Percentiles rank a stretch among this genome's conserved stretches.
These are phyloP conservation scores for Aspergillus baeticus DNA, from an alignment of 495 filamentous ascomycete species.

Conservation along the genomic window DNA sequence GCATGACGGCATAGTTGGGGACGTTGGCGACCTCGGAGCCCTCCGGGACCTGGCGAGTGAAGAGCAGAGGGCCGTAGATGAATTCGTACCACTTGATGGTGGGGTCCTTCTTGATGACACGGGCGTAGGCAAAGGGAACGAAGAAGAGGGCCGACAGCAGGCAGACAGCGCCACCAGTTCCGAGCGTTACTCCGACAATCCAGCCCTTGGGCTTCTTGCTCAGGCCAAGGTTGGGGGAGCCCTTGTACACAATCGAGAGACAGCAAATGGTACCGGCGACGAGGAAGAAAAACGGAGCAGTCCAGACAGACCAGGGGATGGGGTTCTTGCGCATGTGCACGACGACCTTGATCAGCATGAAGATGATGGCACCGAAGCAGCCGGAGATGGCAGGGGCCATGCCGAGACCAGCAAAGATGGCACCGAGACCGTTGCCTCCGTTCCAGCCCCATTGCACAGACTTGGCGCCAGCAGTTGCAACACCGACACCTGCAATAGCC, in stretches of 20 bases:
- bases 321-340: constrained; percentile 59
- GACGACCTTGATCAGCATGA: constrained; percentile 58
- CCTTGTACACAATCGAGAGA: constrained; percentile 64
- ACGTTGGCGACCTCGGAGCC: constrained; percentile 45
- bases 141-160: constrained; percentile 58
- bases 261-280: constrained; percentile 57
- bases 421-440: constrained; percentile 55
- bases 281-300: constrained; percentile 58
- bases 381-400: constrained; percentile 61
- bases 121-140: constrained; percentile 54
- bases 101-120: constrained; percentile 54
- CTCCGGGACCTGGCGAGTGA: constrained; percentile 41
- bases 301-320: constrained; percentile 55
- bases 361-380: constrained; percentile 55
- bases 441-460: constrained; percentile 66
- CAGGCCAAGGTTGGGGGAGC: constrained; percentile 54
- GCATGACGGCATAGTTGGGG: constrained; percentile 54
- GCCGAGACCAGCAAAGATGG: constrained; percentile 59
- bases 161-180: constrained; percentile 49
- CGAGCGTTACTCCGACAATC: constrained; percentile 55
- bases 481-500: constrained; percentile 60
- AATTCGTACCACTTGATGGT: constrained; percentile 54
- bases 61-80: constrained; percentile 52
- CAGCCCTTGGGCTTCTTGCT: constrained; percentile 56
- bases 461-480: constrained; percentile 55